Conservation (phyloP, 225 moss, liverwort and hornwort species). For the Sphagnum contortum region DNA sequence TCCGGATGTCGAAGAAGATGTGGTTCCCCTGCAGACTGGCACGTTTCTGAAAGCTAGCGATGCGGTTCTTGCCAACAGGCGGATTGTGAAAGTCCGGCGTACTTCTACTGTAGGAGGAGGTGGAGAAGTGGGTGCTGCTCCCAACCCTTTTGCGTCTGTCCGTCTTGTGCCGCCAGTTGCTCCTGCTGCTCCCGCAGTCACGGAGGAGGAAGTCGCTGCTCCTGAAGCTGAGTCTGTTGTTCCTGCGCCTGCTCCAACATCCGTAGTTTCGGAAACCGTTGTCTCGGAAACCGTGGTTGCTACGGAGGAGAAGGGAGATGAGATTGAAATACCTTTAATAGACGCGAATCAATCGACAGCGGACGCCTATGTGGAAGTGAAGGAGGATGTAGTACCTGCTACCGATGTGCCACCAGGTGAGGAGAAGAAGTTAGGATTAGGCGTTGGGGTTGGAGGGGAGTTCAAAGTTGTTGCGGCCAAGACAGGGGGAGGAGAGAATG, state of each 20-base stretch:
- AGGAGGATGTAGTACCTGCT: conserved; percentile 9
- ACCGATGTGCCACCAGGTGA: conserved; percentile 2
- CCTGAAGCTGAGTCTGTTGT: conserved; percentile 9
- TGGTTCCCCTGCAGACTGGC: conserved; percentile 23
- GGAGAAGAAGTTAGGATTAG: conserved; percentile 6
- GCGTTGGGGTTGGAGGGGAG: too few species aligned
- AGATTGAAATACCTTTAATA: too few species aligned
- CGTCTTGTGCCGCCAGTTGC: conserved; percentile 49
- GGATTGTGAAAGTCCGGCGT: conserved; percentile 84
- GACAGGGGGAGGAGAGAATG: conserved; percentile 22
- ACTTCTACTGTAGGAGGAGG: conserved; percentile 20
- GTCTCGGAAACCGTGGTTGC: too few species aligned
- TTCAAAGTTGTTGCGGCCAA: too few species aligned
- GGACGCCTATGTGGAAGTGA: conserved; percentile 6
- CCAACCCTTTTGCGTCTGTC: conserved; percentile 63
- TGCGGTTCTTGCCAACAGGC: conserved; percentile 67
- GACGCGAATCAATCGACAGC: too few species aligned
- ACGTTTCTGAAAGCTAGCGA: conserved; percentile 73
- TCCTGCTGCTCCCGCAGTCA: not conserved
- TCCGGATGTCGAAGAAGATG: conserved; percentile 48
- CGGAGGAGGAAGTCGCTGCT: conserved; percentile 6
- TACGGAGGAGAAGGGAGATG: too few species aligned
- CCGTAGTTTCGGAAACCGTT: too few species aligned
- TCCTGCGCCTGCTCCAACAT: not conserved
- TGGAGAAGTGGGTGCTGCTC: conserved; percentile 18